Evolutionary conservation across 1,139 yeast species (phyloP).

Genomic region (Yamadazyma blattariae): DNA sequence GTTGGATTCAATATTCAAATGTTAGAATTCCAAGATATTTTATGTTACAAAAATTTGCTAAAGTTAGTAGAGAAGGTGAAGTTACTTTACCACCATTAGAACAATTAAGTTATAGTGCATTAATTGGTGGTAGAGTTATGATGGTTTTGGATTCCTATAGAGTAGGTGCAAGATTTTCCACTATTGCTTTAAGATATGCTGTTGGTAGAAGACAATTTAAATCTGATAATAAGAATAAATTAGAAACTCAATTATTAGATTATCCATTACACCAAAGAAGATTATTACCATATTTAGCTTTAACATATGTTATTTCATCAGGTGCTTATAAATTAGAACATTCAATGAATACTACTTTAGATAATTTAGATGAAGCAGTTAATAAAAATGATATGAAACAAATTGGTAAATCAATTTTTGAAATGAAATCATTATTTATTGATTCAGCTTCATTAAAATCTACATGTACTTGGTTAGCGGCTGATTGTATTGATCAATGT

Average conservation of each 20-base stretch:
- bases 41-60: conserved; percentile 79
- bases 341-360: conserved; percentile 52
- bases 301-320: conserved; percentile 73
- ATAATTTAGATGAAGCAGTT: conserved; percentile 54
- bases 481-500: conserved; percentile 77
- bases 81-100: conserved; percentile 79
- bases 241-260: conserved; percentile 69
- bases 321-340: conserved; percentile 65
- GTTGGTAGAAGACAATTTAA: conserved; percentile 88
- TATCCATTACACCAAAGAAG: conserved; percentile 87
- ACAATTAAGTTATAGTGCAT: conserved; percentile 83
- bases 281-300: conserved; percentile 74
- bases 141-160: conserved; percentile 87
- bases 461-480: conserved; percentile 83
- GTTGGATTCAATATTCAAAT: conserved; percentile 86
- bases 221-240: conserved; percentile 19
- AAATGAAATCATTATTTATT: conserved; percentile 75
- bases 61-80: conserved; percentile 65
- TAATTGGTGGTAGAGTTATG: conserved; percentile 82
- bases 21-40: conserved; percentile 82
- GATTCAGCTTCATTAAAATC: conserved; percentile 90
- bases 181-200: conserved; percentile 85
- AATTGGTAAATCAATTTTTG: conserved; percentile 51
- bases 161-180: conserved; percentile 72
- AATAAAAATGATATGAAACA: conserved; percentile 38